Evolutionary conservation across 495 filamentous ascomycete genomes (phyloP).

Genomic region (Aspergillus funiculosus): DNA sequence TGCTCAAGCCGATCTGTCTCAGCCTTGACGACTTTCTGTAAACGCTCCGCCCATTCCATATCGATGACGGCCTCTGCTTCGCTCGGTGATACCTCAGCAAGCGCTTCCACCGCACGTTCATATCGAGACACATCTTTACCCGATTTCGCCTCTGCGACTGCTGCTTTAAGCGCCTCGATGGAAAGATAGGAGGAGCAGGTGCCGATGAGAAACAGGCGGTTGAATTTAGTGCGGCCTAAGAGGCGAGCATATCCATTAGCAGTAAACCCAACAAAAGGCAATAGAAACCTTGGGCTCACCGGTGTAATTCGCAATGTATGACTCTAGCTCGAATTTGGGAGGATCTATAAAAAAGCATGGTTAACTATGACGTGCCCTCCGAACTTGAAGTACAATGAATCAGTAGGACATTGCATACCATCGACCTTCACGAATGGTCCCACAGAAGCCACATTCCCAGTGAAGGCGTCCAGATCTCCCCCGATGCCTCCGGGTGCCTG

Average conservation of each 20-base stretch:
- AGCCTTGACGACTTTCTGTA: constrained; percentile 53
- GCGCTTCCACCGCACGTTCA: constrained; percentile 56
- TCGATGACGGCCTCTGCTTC: constrained; percentile 66
- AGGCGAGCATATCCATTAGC: constrained; percentile 8
- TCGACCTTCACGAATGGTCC: constrained; percentile 26
- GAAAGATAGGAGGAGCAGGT: constrained; percentile 68
- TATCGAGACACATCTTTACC: constrained; percentile 72
- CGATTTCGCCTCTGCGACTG: constrained; percentile 67
- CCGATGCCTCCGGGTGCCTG: constrained; percentile 4
- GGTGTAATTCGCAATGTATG: constrained; percentile 85
- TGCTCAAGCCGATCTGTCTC: constrained; percentile 69
- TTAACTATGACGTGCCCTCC: background rate
- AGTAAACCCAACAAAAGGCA: background rate
- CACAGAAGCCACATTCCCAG: constrained; percentile 9
- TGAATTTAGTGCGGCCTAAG: constrained; percentile 64
- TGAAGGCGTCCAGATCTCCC: constrained; percentile 14
- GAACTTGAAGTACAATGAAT: background rate
- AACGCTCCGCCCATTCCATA: constrained; percentile 60
- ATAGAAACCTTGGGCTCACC: constrained; percentile 45
- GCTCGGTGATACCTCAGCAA: constrained; percentile 54
- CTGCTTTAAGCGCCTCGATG: constrained; percentile 73
- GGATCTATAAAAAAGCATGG: constrained; percentile 54
- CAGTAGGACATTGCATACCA: constrained; percentile 19
- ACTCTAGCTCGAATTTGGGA: constrained; percentile 89
- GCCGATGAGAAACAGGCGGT: constrained; percentile 78